Conservation (phyloP, 805 yeast genomes). For the Candida vartiovaarae region DNA sequence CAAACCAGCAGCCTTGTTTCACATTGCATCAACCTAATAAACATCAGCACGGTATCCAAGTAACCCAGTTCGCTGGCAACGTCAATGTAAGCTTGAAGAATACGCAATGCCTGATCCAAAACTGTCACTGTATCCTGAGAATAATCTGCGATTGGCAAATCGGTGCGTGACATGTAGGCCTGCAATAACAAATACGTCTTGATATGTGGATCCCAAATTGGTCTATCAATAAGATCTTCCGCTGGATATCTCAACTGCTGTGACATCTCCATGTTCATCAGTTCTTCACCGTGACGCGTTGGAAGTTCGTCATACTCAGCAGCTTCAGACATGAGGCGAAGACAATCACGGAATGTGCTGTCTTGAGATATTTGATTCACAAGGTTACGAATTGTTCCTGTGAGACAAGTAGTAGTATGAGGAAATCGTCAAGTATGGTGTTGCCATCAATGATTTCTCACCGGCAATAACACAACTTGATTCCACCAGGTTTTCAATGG, state of each 20-base stretch:
- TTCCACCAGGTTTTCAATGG: constrained; percentile 59
- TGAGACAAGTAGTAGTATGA: constrained; percentile 93
- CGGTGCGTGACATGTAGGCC: constrained; percentile 78
- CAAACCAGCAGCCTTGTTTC: constrained; percentile 85
- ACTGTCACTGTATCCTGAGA: constrained; percentile 90
- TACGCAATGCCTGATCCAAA: constrained; percentile 89
- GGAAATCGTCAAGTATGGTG: constrained; percentile 78
- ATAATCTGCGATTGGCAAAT: constrained; percentile 91
- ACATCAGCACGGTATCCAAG: constrained; percentile 48
- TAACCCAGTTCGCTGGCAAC: constrained; percentile 81
- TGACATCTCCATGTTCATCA: constrained; percentile 83
- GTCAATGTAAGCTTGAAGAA: constrained; percentile 87
- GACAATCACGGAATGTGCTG: constrained; percentile 56
- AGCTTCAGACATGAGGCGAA: constrained; percentile 85
- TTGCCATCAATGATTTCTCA: constrained; percentile 43
- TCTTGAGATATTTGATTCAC: constrained; percentile 41
- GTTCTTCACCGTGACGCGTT: constrained; percentile 47
- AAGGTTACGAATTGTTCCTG: constrained; percentile 70
- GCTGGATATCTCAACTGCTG: constrained; percentile 49
- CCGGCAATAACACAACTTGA: constrained; percentile 63
- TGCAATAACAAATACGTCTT: constrained; percentile 87
- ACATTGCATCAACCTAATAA: constrained; percentile 73
- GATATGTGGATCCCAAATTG: constrained; percentile 68
- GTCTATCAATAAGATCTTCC: constrained; percentile 71
- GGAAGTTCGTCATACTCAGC: constrained; percentile 88